Evolutionary conservation across 176 grass and related monocot genomes (phyloP).

Genomic region (Oryza brachyantha): DNA sequence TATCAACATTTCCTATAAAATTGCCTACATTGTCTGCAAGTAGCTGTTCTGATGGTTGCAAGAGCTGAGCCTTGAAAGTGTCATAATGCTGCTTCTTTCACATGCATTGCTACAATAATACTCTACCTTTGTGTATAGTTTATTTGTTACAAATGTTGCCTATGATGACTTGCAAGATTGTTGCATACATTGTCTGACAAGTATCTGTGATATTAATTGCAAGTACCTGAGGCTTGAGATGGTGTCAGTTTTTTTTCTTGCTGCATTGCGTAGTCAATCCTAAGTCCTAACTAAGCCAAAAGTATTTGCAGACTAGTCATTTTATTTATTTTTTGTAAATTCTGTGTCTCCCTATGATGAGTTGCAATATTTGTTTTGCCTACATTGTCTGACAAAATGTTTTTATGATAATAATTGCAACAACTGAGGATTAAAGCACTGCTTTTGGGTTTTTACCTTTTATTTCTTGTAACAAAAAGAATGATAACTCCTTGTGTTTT

Average conservation of each 20-base stretch:
- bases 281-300: not conserved
- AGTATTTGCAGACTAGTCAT: not conserved
- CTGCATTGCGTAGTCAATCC: not conserved
- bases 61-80: not conserved
- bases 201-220: conserved; percentile 15
- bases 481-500: not conserved
- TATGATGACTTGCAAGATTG: conserved; percentile 19
- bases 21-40: conserved; percentile 10
- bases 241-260: not conserved
- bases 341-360: conserved; percentile 30
- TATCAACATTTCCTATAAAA: conserved; percentile 1
- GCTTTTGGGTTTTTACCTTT: not conserved
- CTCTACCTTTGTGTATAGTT: not conserved
- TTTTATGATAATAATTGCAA: conserved; percentile 22
- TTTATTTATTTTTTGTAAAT: not conserved
- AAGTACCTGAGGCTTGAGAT: conserved; percentile 20
- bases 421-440: conserved; percentile 32
- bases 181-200: conserved; percentile 26
- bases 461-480: not conserved
- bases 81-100: conserved; percentile 29
- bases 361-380: conserved; percentile 28
- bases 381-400: conserved; percentile 41
- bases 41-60: not conserved
- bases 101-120: conserved; percentile 4
- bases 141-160: conserved; percentile 3